Conservation (phyloP, 352 stramenopile species). For the Thraustotheca clavata region DNA sequence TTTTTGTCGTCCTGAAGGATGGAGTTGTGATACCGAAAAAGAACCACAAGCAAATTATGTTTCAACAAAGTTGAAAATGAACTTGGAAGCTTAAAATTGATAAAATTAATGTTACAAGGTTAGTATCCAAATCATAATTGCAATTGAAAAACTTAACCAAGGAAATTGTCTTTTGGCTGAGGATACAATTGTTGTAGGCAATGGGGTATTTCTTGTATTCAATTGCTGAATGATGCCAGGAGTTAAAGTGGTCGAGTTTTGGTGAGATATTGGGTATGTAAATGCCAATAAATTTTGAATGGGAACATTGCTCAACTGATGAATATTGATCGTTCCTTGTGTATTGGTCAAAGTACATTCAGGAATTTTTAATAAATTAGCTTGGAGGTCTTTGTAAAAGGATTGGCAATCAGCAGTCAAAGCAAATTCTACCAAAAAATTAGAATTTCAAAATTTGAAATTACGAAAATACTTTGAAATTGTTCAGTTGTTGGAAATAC, state of each 20-base stretch:
- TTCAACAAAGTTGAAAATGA: neutral
- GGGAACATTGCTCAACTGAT: neutral
- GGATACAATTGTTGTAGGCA: too few species aligned
- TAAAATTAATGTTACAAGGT: too few species aligned
- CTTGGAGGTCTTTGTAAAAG: neutral
- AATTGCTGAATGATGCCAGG: too few species aligned
- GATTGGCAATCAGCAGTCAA: neutral
- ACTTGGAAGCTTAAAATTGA: too few species aligned
- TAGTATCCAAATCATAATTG: too few species aligned
- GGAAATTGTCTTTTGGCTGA: too few species aligned
- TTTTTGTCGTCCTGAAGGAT: neutral
- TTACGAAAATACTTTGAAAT: neutral
- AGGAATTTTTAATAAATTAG: neutral
- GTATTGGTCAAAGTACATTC: neutral
- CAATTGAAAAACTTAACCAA: too few species aligned
- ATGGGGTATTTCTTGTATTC: too few species aligned
- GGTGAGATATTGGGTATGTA: neutral
- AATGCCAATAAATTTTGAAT: neutral
- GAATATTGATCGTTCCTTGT: neutral
- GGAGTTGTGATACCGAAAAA: neutral
- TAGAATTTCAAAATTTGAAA: neutral
- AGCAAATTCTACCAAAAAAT: neutral
- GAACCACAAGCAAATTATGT: conserved; percentile 6
- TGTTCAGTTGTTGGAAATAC: neutral
- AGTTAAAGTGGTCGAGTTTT: neutral